Base-by-base conservation (phyloP, 179 eudicot genomes). In the Beta corolliflora region DNA sequence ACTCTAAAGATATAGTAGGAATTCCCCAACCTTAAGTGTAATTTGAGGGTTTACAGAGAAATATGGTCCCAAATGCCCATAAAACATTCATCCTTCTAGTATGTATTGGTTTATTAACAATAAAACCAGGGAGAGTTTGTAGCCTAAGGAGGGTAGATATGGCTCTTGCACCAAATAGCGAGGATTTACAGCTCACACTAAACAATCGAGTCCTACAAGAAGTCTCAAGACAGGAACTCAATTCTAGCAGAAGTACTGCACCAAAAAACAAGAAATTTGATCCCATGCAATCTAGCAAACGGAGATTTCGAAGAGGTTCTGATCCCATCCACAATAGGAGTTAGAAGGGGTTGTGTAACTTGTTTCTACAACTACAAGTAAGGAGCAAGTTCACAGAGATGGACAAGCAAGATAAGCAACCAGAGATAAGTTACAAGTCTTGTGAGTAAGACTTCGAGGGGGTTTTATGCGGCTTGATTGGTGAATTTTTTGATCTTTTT, bases 291-390 rank as follows among this genome's bases (percentile, higher is more conserved):
- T 86, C 91, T 3, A 86, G 90, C 61, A 83, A 92, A 85, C 84
- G 98, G 80, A 84, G 92, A 73, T 92, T 94, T 68, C 82, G 89
- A 81, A 87, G 90, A 84, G 97, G 98, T 67, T 87, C 96, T 29
- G 90, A 93, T 83, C 97, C 97, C 56, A 93, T 93, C 72, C 97
- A 93, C 80, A 93, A 93, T 86, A 87, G 86, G 84, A 78, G 79
- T 75, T 91, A 75, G 52, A 75, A 85, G 86, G 21, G 53, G 74
- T 15, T 61, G 67, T 80, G 75, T 61, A 54, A 64, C 77, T 76
- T 79, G 80, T 64, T 83, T 76, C 84, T 89, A 83, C 79, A 61
- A 68, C 67, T 60, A 68, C 77, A 73, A 31, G 54, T n/a, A 15
- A 56, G 76, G 54, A 81, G 75, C 82, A 71, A 81, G 71, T 53